phyloP scores from a whole-genome alignment of 2,329 filamentous ascomycete genomes.

The Chrysoporthe puriensis region DNA sequence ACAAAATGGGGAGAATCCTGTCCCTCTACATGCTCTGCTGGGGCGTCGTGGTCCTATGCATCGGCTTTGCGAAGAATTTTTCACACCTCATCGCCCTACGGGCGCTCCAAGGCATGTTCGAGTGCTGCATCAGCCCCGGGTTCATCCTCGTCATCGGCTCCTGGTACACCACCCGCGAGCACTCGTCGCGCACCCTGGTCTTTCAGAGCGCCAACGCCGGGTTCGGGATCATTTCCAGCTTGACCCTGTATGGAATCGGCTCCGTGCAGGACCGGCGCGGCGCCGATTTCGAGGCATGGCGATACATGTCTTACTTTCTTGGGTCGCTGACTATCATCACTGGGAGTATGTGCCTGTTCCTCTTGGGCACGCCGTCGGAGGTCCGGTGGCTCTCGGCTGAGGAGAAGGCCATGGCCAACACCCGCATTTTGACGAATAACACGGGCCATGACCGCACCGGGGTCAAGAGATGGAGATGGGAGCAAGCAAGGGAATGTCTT shows the following conservation, averaged over 20 bases:
- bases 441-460: slow-evolving; percentile 43
- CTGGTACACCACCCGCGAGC: slow-evolving; percentile 45
- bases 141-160: slow-evolving; percentile 43
- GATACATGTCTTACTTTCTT: slow-evolving; percentile 45
- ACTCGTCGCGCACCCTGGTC: slow-evolving; percentile 40
- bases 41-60: slow-evolving; percentile 41
- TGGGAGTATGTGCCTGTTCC: slow-evolving; percentile 39
- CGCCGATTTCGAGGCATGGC: slow-evolving; percentile 41
- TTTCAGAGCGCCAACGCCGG: slow-evolving; percentile 45
- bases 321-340: slow-evolving; percentile 40
- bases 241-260: slow-evolving; percentile 44
- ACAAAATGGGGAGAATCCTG: slow-evolving; percentile 33
- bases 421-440: slow-evolving; percentile 42
- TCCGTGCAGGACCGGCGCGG: slow-evolving; percentile 34
- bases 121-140: slow-evolving; percentile 44
- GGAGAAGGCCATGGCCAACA: slow-evolving; percentile 42
- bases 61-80: slow-evolving; percentile 44
- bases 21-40: slow-evolving; percentile 37
- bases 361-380: slow-evolving; percentile 44
- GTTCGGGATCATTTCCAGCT: slow-evolving; percentile 41
- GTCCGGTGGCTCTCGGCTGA: slow-evolving; percentile 42
- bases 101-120: slow-evolving; percentile 43
- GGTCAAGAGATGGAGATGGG: slow-evolving; percentile 43
- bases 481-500: slow-evolving; percentile 41
- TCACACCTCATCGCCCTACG: slow-evolving; percentile 41